Conservation (phyloP, 768 basidiomycete genomes). For the Dentipellis sp. region DNA sequence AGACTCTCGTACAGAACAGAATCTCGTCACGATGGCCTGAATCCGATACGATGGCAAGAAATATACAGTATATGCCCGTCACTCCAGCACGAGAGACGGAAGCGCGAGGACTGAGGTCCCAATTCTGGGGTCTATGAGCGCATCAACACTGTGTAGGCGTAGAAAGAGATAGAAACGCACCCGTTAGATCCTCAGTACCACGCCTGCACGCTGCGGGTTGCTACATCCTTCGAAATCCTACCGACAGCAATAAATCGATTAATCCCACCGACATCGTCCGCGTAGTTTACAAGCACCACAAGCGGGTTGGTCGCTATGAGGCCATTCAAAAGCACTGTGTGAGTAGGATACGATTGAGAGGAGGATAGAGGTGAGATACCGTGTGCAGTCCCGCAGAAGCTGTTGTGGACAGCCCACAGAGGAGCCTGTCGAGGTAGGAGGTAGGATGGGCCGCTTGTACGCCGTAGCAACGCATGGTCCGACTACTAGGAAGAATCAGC, state of each 20-base stretch:
- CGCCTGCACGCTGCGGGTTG: too few relatives aligned
- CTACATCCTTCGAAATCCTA: too few relatives aligned
- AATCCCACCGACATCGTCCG: conserved; percentile 16
- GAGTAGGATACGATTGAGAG: background rate
- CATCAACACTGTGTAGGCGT: too few relatives aligned
- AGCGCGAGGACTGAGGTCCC: conserved; percentile 24
- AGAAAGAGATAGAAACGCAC: too few relatives aligned
- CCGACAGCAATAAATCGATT: too few relatives aligned
- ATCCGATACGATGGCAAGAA: too few relatives aligned
- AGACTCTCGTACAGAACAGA: conserved; percentile 24
- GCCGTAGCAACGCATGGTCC: conserved; percentile 18
- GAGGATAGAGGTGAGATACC: background rate
- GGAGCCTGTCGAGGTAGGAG: conserved; percentile 10
- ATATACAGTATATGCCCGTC: too few relatives aligned
- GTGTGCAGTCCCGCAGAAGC: conserved; percentile 16
- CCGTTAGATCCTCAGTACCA: too few relatives aligned
- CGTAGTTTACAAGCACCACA: conserved; percentile 11
- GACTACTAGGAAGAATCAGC: too few relatives aligned
- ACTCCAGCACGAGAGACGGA: too few relatives aligned
- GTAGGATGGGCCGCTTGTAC: conserved; percentile 17
- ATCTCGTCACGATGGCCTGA: too few relatives aligned
- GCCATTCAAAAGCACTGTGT: too few relatives aligned
- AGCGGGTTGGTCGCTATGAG: conserved; percentile 12
- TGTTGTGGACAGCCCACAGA: conserved; percentile 10
- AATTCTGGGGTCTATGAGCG: conserved; percentile 19